Conservation (phyloP, 805 yeast species). For the Metschnikowia kunwiensis region DNA sequence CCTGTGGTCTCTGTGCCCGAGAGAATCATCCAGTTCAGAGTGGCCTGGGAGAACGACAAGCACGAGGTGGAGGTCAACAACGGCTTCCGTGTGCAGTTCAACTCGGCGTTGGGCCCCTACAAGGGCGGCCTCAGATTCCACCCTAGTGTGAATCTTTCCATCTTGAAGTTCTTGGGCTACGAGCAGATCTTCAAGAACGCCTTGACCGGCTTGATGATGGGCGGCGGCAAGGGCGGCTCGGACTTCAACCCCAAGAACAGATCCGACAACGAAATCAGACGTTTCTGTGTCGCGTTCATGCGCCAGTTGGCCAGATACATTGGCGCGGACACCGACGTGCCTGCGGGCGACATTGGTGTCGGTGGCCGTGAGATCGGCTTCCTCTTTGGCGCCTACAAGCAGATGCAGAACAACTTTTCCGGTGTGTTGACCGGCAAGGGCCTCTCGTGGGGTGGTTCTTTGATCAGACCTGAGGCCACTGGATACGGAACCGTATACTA, state of each 20-base stretch:
- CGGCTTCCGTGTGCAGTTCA: conserved; percentile 98
- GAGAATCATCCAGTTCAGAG: conserved; percentile 95
- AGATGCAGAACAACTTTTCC: conserved; percentile 85
- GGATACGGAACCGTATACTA: conserved; percentile 97
- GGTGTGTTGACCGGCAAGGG: conserved; percentile 99
- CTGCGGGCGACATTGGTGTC: conserved; percentile 99
- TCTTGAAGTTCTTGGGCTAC: conserved; percentile 93
- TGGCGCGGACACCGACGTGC: conserved; percentile 96
- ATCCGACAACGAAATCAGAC: conserved; percentile 90
- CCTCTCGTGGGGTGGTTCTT: conserved; percentile 97
- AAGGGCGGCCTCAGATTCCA: conserved; percentile 99
- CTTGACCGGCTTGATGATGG: conserved; percentile 93
- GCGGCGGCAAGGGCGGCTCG: conserved; percentile 99
- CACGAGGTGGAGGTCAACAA: conserved; percentile 91
- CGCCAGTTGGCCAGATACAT: conserved; percentile 92
- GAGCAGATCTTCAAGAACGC: conserved; percentile 99
- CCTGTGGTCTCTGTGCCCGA: conserved; percentile 94
- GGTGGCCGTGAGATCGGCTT: conserved; percentile 95
- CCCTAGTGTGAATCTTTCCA: conserved; percentile 93
- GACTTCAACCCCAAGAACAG: conserved; percentile 97
- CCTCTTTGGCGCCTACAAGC: conserved; percentile 96
- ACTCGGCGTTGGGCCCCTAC: conserved; percentile 98
- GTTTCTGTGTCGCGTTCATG: conserved; percentile 96
- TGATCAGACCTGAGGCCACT: conserved; percentile 98
- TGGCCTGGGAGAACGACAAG: conserved; percentile 94